phyloP scores from a whole-genome alignment of 2,329 filamentous ascomycete species.

The Herpotrichia juniperi region DNA sequence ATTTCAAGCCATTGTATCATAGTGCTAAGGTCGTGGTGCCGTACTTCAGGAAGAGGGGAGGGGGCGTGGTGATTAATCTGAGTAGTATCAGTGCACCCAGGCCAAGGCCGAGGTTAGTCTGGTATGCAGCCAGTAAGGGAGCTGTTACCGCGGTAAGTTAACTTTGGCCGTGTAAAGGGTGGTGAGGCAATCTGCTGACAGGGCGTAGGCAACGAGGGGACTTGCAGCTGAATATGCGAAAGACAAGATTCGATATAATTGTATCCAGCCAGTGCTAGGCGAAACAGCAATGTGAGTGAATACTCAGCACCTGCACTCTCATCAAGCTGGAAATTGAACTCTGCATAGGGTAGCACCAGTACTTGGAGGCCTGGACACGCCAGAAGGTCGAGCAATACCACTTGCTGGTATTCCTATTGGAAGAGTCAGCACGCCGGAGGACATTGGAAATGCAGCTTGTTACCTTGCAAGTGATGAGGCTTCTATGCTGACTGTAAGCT shows the following conservation, averaged over 20 bases:
- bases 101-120: background rate
- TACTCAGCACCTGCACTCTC: too few relatives aligned
- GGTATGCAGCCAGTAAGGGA: background rate
- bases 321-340: background rate
- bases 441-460: background rate
- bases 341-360: background rate
- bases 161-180: background rate
- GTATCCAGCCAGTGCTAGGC: background rate
- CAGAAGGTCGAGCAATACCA: background rate
- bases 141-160: constrained; percentile 1
- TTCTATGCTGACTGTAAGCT: background rate
- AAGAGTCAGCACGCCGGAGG: background rate
- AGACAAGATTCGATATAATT: background rate
- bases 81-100: background rate
- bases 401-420: background rate
- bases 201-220: background rate
- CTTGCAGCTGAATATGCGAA: constrained; percentile 1
- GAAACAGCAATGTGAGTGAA: background rate
- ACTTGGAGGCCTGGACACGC: background rate
- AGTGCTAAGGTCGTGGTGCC: background rate
- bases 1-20: constrained; percentile 3
- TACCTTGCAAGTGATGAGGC: background rate
- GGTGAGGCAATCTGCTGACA: too few relatives aligned
- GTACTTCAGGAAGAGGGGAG: background rate
- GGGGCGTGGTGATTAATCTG: background rate